Base-by-base conservation (phyloP, 1,284 basidiomycete genomes). In the Phellopilus nigrolimitatus region DNA sequence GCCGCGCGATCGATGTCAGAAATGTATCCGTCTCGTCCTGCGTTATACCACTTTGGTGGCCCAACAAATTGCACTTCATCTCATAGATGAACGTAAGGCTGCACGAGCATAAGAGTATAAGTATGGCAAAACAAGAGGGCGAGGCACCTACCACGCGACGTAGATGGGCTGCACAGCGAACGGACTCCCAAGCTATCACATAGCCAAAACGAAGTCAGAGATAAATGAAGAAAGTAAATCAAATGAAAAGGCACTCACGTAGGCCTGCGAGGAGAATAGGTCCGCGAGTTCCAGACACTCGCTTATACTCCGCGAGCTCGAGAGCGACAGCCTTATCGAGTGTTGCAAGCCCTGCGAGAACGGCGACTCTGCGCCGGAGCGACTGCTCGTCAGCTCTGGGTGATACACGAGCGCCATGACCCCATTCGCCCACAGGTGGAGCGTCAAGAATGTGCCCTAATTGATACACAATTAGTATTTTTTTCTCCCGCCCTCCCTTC, bases 361-460 rank as follows among this genome's bases (percentile, higher is more conserved):
- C 0, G 69, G 70, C 27, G 68, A 70, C 48, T 71, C 68, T n/a
- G 60, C 60, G 1, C 69, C 70, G 9, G 60, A 62, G 0, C 68
- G 68, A 17, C 60, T 65, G 46, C 63, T 63, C 22, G 70, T 59
- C n/a, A 72, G 53, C 28, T 69, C 68, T 2, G 71, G 69, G 52
- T 72, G 71, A 51, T 71, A 71, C 0, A 71, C 62, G 28, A 71
- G 53, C 8, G 68, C 69, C 17, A 72, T 61, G 15, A 72, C 67
- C 3, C 69, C 68, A 51, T 72, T 69, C 6, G 69, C 66, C 69
- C 60, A 62, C 8, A 60, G 49, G 39, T 63, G 62, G 5, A 62
- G 57, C n/a, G 56, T 57, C 24, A 62, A 45, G 49, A 59, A 62
- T 7, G 57, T 55, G 30, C 60, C 58, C 47, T 49, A 31, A n/a